A percentile compares a stretch with the other conserved stretches of the same genome.
Evolutionary conservation across 331 rosid species (phyloP).

Genomic region (Arachis monticola): DNA sequence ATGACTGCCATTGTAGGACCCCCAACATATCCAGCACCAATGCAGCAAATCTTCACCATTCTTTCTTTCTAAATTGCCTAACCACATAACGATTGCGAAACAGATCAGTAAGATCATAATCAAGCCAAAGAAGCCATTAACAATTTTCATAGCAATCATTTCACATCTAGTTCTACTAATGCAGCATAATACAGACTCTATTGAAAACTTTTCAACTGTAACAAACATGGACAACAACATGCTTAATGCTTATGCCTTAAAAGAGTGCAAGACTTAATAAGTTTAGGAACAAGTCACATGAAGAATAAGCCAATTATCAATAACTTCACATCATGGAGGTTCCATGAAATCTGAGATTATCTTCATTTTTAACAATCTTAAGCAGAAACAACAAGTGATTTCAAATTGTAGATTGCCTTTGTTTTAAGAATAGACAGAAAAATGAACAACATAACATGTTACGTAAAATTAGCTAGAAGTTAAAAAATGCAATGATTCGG

Average conservation of each 20-base stretch:
- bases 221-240: constrained; percentile 2
- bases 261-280: constrained; percentile 10
- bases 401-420: not conserved
- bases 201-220: not conserved
- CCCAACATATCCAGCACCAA: constrained; percentile 72
- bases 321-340: not conserved
- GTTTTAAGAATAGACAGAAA: not conserved
- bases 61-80: constrained; percentile 49
- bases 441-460: constrained; percentile 17
- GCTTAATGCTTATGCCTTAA: not conserved
- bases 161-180: constrained; percentile 2
- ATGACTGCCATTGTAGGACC: constrained; percentile 74
- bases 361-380: not conserved
- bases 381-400: not conserved
- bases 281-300: not conserved
- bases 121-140: constrained; percentile 19
- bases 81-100: constrained; percentile 32
- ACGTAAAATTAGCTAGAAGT: not conserved
- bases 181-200: not conserved
- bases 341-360: constrained; percentile 11
- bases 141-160: not conserved
- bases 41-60: constrained; percentile 87
- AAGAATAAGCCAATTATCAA: constrained; percentile 21
- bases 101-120: constrained; percentile 34
- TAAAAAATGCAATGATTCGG: not conserved